Conservation (phyloP, 2,329 filamentous ascomycete genomes). For the Huntiella savannae region DNA sequence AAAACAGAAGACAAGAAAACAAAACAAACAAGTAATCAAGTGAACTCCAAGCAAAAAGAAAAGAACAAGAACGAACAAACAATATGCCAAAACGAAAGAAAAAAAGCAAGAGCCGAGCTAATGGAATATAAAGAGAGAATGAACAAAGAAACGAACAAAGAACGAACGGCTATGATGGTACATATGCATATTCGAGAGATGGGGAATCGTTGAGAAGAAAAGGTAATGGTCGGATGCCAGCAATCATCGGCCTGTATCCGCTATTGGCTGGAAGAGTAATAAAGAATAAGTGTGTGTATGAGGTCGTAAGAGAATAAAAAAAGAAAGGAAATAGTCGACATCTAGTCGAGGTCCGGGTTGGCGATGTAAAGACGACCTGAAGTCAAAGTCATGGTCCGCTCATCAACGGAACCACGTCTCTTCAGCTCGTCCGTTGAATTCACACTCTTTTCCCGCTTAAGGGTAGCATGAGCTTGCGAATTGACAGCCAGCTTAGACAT, state of each 20-base stretch:
- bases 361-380: conserved; percentile 63
- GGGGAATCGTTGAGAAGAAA: conserved; percentile 1
- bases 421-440: conserved; percentile 53
- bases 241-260: conserved; percentile 1
- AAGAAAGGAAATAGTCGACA: not conserved
- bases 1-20: not conserved
- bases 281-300: not conserved
- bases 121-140: not conserved
- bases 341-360: conserved; percentile 47
- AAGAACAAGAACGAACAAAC: not conserved
- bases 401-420: conserved; percentile 66
- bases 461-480: conserved; percentile 34
- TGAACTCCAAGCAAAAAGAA: not conserved
- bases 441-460: conserved; percentile 45
- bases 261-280: not conserved
- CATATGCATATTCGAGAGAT: conserved; percentile 10
- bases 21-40: not conserved
- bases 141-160: conserved; percentile 1
- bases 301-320: not conserved
- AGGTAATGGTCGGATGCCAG: not conserved
- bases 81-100: not conserved
- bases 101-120: not conserved
- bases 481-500: conserved; percentile 36
- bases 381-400: conserved; percentile 58
- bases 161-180: conserved; percentile 7